Evolutionary conservation across 2,329 filamentous ascomycete genomes (phyloP).

Genomic region (Colletotrichum kahawae): DNA sequence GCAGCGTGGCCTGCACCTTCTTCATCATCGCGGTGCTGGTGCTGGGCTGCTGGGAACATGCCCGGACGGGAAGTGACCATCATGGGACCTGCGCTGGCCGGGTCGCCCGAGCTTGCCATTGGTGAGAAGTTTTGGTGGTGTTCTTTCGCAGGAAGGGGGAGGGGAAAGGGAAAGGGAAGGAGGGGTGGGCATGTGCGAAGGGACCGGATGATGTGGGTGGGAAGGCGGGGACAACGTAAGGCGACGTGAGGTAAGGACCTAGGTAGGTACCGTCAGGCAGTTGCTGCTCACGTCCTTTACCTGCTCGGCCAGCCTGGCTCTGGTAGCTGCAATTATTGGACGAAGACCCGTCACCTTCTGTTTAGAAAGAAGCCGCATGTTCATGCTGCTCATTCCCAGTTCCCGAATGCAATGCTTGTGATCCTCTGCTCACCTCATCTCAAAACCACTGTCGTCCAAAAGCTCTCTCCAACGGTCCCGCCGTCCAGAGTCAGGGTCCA

Average conservation of each 20-base stretch:
- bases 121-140: slow-evolving; percentile 3
- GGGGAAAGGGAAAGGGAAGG: background rate
- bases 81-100: slow-evolving; percentile 13
- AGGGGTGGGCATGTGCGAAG: background rate
- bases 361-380: background rate
- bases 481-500: background rate
- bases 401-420: background rate
- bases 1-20: background rate
- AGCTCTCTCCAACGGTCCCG: background rate
- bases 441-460: background rate
- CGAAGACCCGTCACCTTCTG: background rate
- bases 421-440: background rate
- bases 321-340: background rate
- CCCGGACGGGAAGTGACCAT: slow-evolving; percentile 4
- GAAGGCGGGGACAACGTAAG: background rate
- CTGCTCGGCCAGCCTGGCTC: background rate
- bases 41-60: slow-evolving; percentile 10
- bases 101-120: slow-evolving; percentile 6
- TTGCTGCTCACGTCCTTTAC: background rate
- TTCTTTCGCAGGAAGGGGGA: background rate
- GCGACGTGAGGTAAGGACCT: background rate
- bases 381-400: background rate
- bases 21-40: background rate
- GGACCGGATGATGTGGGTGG: slow-evolving; percentile 7
- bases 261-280: background rate